Evolutionary conservation across 768 basidiomycete species (phyloP), one percentile per base, ranked within the genome.

Genomic region (Filobasidium floriforme): DNA sequence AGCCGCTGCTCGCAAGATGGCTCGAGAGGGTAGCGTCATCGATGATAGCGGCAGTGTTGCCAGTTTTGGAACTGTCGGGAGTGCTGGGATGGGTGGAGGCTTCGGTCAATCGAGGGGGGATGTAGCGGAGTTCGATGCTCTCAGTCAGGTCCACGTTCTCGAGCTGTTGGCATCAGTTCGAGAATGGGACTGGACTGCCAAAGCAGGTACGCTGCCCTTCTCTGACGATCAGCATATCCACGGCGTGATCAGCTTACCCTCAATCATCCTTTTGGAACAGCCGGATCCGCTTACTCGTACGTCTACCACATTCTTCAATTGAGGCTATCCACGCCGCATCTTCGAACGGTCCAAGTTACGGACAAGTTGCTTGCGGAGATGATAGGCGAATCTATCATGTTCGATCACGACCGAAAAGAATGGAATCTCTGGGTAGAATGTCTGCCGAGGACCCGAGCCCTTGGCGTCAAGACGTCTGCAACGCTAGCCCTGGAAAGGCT

Each of bases 141-240:
- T 87, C 7, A 83, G 85, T 29, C 88, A 89, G 75, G 80, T 96
- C 1, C 92, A 97, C 71, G 83, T 90, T 0, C 78, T 94, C 18
- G 81, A 86, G 41, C 75, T 92, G 15, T 78, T 94, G n/a, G 83
- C 81, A 61, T 85, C 87, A 64, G 89, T 85, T 59, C 88, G 88
- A 44, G 86, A 90, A 63, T 93, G 93, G 72, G 79, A 82, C 1
- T 91, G 90, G 89, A 82, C 84, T 55, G 84, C 83, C 37, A 91
- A 89, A 79, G 82, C 85, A 60, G 85, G 89, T 89, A 71, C 4
- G 32, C 32, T 9, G 32, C 32, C 32, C 3, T 37, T 37, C 4
- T 37, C 4, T 9, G 9, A 69, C 83, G 32, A 37, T 4, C 32
- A 37, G 32, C 32, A 37, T 37, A 9, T 4, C n/a, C 32, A 37